These are phyloP conservation scores for Apophysomyces variabilis DNA, from an alignment of 371 early-diverging fungal genomes.

Conservation along the genomic window DNA sequence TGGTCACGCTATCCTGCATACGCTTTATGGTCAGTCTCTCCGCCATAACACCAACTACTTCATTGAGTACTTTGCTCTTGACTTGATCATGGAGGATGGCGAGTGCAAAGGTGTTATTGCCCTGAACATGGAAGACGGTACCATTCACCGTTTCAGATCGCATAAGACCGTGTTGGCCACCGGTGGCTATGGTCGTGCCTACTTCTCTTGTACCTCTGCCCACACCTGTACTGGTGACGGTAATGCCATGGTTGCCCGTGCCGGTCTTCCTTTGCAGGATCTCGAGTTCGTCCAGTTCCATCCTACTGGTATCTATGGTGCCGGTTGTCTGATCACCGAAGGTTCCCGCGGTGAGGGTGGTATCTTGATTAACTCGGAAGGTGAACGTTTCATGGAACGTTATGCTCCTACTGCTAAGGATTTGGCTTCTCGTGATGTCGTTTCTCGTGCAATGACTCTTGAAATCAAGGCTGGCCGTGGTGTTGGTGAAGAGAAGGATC, in stretches of 20 bases:
- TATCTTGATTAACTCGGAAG: slow-evolving; percentile 88
- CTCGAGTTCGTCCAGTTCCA: slow-evolving; percentile 98
- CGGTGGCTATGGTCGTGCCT: slow-evolving; percentile 98
- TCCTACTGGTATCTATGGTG: slow-evolving; percentile 98
- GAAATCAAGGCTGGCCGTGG: slow-evolving; percentile 98
- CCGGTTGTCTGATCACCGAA: slow-evolving; percentile 98
- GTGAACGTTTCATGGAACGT: slow-evolving; percentile 98
- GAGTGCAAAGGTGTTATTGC: slow-evolving; percentile 97
- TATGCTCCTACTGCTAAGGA: slow-evolving; percentile 99
- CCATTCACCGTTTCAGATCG: slow-evolving; percentile 96
- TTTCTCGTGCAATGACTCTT: slow-evolving; percentile 97
- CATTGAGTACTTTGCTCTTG: slow-evolving; percentile 98
- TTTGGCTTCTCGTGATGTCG: slow-evolving; percentile 97
- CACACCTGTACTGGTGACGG: slow-evolving; percentile 99
- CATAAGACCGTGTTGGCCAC: slow-evolving; percentile 98
- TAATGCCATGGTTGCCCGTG: slow-evolving; percentile 93
- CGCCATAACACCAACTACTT: slow-evolving; percentile 96
- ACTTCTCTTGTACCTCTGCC: slow-evolving; percentile 98
- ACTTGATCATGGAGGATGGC: slow-evolving; percentile 98
- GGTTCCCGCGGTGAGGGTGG: slow-evolving; percentile 98
- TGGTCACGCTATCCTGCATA: slow-evolving; percentile 97
- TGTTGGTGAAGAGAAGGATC: slow-evolving; percentile 95
- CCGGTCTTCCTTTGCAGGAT: slow-evolving; percentile 93
- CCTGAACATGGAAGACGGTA: slow-evolving; percentile 97
- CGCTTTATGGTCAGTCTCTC: slow-evolving; percentile 96